phyloP scores from a whole-genome alignment of 2,329 filamentous ascomycete genomes.

The Dissoconium aciculare region DNA sequence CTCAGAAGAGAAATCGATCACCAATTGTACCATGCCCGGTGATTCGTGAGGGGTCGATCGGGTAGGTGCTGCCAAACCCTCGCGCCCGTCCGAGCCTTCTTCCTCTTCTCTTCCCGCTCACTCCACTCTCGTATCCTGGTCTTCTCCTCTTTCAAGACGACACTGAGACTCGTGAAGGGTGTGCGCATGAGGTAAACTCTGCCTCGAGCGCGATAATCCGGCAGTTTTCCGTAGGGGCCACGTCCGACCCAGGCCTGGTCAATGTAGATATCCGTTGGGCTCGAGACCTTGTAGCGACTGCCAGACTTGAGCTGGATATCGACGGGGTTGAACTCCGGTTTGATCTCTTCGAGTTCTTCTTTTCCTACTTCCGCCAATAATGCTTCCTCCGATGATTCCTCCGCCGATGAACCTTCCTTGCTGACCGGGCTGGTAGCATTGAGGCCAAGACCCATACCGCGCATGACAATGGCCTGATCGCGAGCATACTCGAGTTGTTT shows the following conservation, averaged over 20 bases:
- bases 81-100: constrained; percentile 50
- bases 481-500: constrained; percentile 68
- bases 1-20: too few relatives aligned
- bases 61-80: constrained; percentile 81
- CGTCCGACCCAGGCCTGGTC: constrained; percentile 86
- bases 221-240: constrained; percentile 45
- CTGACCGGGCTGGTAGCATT: neutral
- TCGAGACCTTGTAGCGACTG: constrained; percentile 51
- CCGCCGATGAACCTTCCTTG: too few relatives aligned
- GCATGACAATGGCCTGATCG: constrained; percentile 61
- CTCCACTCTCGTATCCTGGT: constrained; percentile 68
- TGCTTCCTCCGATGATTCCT: constrained; percentile 2
- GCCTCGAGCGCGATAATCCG: constrained; percentile 64
- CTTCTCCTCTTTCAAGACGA: constrained; percentile 86
- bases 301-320: constrained; percentile 63
- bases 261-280: constrained; percentile 75
- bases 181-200: constrained; percentile 51
- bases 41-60: constrained; percentile 66
- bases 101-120: constrained; percentile 62
- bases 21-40: constrained; percentile 83
- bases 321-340: constrained; percentile 24
- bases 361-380: constrained; percentile 3
- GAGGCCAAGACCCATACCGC: constrained; percentile 64
- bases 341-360: constrained; percentile 1
- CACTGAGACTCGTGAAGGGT: constrained; percentile 58